These are phyloP conservation scores for Monilinia polystroma DNA, from an alignment of 2,329 filamentous ascomycete species.

Conservation along the genomic window DNA sequence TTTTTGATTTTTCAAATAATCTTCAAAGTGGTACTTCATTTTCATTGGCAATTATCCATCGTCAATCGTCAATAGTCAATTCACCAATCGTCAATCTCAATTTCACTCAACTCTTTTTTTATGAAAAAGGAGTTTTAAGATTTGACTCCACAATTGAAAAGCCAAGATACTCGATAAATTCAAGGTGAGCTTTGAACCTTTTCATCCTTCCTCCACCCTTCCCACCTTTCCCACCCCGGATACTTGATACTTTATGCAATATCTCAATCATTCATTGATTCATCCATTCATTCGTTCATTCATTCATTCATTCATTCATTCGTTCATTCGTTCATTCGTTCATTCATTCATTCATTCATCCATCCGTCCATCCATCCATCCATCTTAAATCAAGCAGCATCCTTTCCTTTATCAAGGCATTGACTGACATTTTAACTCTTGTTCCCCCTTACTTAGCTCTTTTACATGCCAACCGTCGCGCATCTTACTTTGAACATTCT, in stretches of 20 bases:
- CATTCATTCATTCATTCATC: not conserved
- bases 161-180: slow-evolving; percentile 22
- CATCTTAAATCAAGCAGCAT: slow-evolving; percentile 7
- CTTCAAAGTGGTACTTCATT: slow-evolving; percentile 16
- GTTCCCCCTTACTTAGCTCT: slow-evolving; percentile 30
- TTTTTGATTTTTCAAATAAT: not conserved
- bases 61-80: too few relatives aligned
- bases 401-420: slow-evolving; percentile 11
- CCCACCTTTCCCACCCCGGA: not conserved
- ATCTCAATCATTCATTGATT: not conserved
- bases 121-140: slow-evolving; percentile 22
- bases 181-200: slow-evolving; percentile 16
- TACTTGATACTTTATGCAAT: slow-evolving; percentile 11
- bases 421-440: slow-evolving; percentile 38
- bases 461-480: slow-evolving; percentile 40
- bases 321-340: too few relatives aligned
- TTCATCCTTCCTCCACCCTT: too few relatives aligned
- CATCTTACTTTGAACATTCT: slow-evolving; percentile 29
- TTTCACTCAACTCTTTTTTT: not conserved
- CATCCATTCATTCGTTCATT: not conserved
- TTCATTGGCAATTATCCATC: too few relatives aligned
- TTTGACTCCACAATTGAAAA: slow-evolving; percentile 23
- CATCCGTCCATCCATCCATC: not conserved
- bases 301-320: not conserved
- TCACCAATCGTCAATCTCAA: slow-evolving; percentile 12